Conservation (phyloP, 768 basidiomycete genomes). For the Boletellus ananiceps region DNA sequence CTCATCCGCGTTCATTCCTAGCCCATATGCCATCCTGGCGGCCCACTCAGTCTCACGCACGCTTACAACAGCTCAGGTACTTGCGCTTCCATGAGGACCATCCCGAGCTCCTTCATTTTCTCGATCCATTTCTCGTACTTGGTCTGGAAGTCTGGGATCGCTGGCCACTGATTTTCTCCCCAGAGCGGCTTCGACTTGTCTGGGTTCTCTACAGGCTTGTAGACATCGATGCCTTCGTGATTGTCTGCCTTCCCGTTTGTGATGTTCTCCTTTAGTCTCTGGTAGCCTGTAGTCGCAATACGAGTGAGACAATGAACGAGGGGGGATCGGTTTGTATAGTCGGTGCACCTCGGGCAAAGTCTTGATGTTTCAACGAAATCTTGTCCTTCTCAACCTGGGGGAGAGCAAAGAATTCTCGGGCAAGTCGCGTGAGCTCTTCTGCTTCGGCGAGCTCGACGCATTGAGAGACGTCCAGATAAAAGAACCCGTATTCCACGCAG, state of each 20-base stretch:
- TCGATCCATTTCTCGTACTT: slow-evolving; percentile 72
- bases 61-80: slow-evolving; percentile 22
- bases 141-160: slow-evolving; percentile 48
- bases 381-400: slow-evolving; percentile 77
- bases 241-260: slow-evolving; percentile 82
- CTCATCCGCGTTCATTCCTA: slow-evolving; percentile 68
- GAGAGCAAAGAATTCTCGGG: slow-evolving; percentile 65
- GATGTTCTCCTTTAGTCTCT: slow-evolving; percentile 75
- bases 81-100: slow-evolving; percentile 83
- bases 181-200: slow-evolving; percentile 68
- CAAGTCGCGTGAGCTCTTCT: slow-evolving; percentile 60
- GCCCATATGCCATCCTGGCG: slow-evolving; percentile 72
- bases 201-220: slow-evolving; percentile 64
- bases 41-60: neutral
- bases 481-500: slow-evolving; percentile 80
- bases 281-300: slow-evolving; percentile 55
- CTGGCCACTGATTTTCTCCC: slow-evolving; percentile 89
- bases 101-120: slow-evolving; percentile 81
- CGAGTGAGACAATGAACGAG: neutral
- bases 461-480: slow-evolving; percentile 72
- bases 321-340: neutral
- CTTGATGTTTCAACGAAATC: slow-evolving; percentile 63
- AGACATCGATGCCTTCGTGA: slow-evolving; percentile 83
- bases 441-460: slow-evolving; percentile 56
- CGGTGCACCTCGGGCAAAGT: slow-evolving; percentile 70